phyloP scores from a whole-genome alignment of 805 yeast genomes.

The Kluyveromyces siamensis region DNA sequence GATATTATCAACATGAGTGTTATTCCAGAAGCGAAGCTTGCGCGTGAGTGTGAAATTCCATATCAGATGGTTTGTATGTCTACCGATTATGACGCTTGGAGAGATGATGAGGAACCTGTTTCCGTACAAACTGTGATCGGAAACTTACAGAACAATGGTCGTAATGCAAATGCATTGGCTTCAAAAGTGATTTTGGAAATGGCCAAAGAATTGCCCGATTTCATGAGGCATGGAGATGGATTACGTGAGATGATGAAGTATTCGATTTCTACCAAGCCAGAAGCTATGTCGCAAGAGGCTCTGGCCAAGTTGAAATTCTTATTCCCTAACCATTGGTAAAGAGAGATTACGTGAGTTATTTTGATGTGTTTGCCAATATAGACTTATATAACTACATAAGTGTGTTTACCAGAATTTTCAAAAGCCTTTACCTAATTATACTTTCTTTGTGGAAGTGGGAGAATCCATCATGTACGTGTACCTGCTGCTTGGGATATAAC shows the following conservation, averaged over 20 bases:
- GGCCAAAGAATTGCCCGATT: slow-evolving; percentile 46
- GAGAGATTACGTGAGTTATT: neutral
- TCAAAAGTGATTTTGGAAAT: slow-evolving; percentile 57
- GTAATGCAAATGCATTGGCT: slow-evolving; percentile 76
- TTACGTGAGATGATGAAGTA: slow-evolving; percentile 70
- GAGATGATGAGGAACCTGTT: slow-evolving; percentile 88
- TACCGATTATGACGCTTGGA: slow-evolving; percentile 99
- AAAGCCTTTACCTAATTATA: neutral
- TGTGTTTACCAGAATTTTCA: neutral
- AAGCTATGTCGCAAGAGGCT: slow-evolving; percentile 63
- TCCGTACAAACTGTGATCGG: slow-evolving; percentile 97
- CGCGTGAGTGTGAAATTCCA: slow-evolving; percentile 93
- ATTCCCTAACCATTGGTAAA: slow-evolving; percentile 84
- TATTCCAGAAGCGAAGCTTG: slow-evolving; percentile 93
- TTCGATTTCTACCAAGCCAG: slow-evolving; percentile 69
- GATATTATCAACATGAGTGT: slow-evolving; percentile 95
- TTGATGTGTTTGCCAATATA: slow-evolving; percentile 1
- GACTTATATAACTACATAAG: neutral
- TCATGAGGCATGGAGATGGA: slow-evolving; percentile 58
- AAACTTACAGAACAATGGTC: slow-evolving; percentile 76
- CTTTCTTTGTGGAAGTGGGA: slow-evolving; percentile 22
- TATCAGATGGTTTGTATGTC: slow-evolving; percentile 99
- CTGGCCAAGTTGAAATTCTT: slow-evolving; percentile 75
- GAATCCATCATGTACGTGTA: slow-evolving; percentile 28
- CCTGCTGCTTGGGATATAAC: slow-evolving; percentile 28